These are phyloP conservation scores for Akanthomyces muscarius DNA, from an alignment of 2,329 filamentous ascomycete species.

Conservation along the genomic window DNA sequence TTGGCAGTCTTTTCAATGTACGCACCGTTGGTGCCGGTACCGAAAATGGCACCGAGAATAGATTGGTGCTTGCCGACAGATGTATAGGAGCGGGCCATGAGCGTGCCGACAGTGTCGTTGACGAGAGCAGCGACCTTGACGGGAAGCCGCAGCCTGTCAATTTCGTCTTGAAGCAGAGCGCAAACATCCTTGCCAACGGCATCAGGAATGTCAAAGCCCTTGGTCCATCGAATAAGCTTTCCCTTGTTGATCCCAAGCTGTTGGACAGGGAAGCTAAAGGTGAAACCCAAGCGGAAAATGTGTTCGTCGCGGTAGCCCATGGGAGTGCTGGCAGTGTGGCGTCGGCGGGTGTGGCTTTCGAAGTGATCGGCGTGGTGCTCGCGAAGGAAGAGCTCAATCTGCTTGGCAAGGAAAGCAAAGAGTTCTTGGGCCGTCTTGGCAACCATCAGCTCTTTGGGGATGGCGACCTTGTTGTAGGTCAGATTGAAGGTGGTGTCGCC, in stretches of 20 bases:
- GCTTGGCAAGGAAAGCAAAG: slow-evolving; percentile 87
- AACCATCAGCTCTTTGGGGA: slow-evolving; percentile 86
- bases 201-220: slow-evolving; percentile 96
- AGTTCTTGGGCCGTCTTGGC: slow-evolving; percentile 82
- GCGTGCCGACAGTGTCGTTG: slow-evolving; percentile 94
- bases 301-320: slow-evolving; percentile 65
- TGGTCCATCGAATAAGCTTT: slow-evolving; percentile 92
- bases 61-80: slow-evolving; percentile 83
- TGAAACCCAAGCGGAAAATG: slow-evolving; percentile 94
- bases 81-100: slow-evolving; percentile 96
- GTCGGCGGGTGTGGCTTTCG: slow-evolving; percentile 61
- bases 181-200: slow-evolving; percentile 94
- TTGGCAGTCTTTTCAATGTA: slow-evolving; percentile 90
- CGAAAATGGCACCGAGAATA: slow-evolving; percentile 93
- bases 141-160: slow-evolving; percentile 79
- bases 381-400: slow-evolving; percentile 84
- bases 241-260: slow-evolving; percentile 95
- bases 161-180: slow-evolving; percentile 79
- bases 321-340: slow-evolving; percentile 55
- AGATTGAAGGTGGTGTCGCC: slow-evolving; percentile 94
- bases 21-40: slow-evolving; percentile 94
- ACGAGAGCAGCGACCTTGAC: slow-evolving; percentile 94
- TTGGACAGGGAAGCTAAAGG: slow-evolving; percentile 94
- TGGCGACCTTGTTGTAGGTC: slow-evolving; percentile 86
- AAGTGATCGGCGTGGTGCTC: slow-evolving; percentile 88